Evolutionary conservation across 1,284 basidiomycete species (phyloP).

Genomic region (Thelephora terrestris): DNA sequence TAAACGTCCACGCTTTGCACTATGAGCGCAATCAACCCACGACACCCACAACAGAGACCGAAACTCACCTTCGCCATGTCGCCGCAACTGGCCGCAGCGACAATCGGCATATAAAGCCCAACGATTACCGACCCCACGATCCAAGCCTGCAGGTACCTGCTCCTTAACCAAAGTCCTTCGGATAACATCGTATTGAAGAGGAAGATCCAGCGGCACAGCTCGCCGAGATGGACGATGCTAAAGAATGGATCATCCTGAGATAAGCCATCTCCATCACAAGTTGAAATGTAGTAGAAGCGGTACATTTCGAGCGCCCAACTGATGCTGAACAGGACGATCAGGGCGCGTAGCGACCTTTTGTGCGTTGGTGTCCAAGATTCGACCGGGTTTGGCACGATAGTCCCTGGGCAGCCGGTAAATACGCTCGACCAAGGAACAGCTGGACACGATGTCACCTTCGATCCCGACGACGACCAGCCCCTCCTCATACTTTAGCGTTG

Average conservation of each 20-base stretch:
- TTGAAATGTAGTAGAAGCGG: neutral
- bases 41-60: neutral
- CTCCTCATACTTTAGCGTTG: too few species aligned
- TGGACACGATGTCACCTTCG: too few species aligned
- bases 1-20: constrained; percentile 60
- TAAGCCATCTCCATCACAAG: constrained; percentile 6
- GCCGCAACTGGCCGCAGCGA: constrained; percentile 48
- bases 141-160: constrained; percentile 62
- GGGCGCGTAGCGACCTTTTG: constrained; percentile 28
- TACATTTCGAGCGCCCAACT: neutral
- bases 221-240: constrained; percentile 22
- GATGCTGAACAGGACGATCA: constrained; percentile 68
- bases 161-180: constrained; percentile 67
- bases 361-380: neutral
- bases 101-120: constrained; percentile 53
- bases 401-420: constrained; percentile 17
- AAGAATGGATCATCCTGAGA: neutral
- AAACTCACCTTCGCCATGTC: constrained; percentile 46
- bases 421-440: too few species aligned
- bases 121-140: constrained; percentile 48
- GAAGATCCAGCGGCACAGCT: constrained; percentile 79
- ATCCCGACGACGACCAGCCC: too few species aligned
- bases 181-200: constrained; percentile 51
- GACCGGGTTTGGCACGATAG: neutral
- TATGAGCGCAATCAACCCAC: constrained; percentile 17